These are phyloP conservation scores for Fusarium denticulatum DNA, from an alignment of 2,329 filamentous ascomycete species.

Conservation along the genomic window DNA sequence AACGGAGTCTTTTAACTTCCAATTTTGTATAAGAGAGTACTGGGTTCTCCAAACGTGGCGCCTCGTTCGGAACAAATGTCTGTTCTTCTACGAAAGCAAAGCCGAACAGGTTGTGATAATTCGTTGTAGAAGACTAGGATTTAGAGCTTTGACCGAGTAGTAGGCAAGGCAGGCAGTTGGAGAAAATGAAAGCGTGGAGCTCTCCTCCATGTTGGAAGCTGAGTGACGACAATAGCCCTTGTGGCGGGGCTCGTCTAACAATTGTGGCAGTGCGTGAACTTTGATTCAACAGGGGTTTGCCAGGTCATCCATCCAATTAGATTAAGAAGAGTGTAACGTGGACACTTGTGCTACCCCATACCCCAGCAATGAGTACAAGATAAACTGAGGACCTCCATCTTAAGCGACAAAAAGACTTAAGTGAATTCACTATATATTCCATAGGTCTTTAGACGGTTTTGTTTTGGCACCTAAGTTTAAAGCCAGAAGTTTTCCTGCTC, in stretches of 20 bases:
- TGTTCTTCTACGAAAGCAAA: not conserved
- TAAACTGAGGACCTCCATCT: not conserved
- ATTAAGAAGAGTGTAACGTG: constrained; percentile 19
- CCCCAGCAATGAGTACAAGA: not conserved
- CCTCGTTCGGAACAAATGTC: not conserved
- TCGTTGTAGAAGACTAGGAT: constrained; percentile 27
- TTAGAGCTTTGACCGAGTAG: constrained; percentile 19
- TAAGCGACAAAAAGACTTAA: not conserved
- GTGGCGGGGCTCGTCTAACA: constrained; percentile 21
- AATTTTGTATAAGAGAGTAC: not conserved
- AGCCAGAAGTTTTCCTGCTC: not conserved
- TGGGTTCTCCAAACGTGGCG: not conserved
- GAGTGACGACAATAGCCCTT: constrained; percentile 10
- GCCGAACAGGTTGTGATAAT: not conserved
- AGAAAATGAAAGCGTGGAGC: constrained; percentile 19
- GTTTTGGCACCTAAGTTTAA: not conserved
- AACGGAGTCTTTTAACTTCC: not conserved
- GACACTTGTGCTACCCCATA: constrained; percentile 22
- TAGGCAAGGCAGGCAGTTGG: not conserved
- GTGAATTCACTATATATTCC: not conserved
- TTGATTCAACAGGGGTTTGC: constrained; percentile 14
- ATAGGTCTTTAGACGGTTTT: not conserved
- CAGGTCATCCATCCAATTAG: not conserved
- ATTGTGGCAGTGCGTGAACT: constrained; percentile 25
- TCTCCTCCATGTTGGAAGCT: not conserved